Base-by-base conservation (phyloP, 73 alveolate species). In the Symbiodinium pilosum region DNA sequence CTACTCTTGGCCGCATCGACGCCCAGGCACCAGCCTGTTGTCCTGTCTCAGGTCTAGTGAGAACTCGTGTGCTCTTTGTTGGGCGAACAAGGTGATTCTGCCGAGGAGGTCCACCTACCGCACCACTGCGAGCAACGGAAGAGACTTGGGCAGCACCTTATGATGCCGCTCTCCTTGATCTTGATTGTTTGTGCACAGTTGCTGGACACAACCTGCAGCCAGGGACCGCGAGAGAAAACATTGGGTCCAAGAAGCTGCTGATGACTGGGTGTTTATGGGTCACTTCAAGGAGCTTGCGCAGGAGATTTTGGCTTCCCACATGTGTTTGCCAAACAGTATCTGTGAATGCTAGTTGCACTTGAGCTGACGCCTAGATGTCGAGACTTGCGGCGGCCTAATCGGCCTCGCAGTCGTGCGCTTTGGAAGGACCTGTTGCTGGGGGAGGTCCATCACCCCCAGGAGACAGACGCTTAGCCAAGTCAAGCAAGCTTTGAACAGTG, bases 191-290 rank as follows among this genome's bases (percentile, higher is more conserved):
- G n/a, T n/a, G n/a, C n/a, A n/a, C n/a, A n/a, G n/a, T n/a, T n/a
- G n/a, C n/a, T n/a, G n/a, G n/a, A n/a, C n/a, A n/a, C n/a, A n/a
- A n/a, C n/a, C 59, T 14, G 59, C 59, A 47, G 38, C 89, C 47
- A 87, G 94, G 94, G 94, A 69, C 68, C 94, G 94, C 64, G 94
- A 87, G 94, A 42, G 94, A 59, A 87, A 87, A 85, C 94, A 87
- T 32, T 87, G 94, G 94, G 94, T 87, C 21, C 94, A 87, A 56
- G 94, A 87, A 56, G 94, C 85, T 18, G 94, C 54, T 5, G 84
- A 24, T 28, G 94, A 56, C 59, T 56, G 69, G 32, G 54, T 87
- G 40, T 64, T 14, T 36, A 64, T 64, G 77, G 77, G 77, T 36
- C 77, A 64, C 3, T 81, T 36, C 87, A 24, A 24, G 39, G 54